A percentile compares a stretch with the other conserved stretches of the same genome.
These are phyloP conservation scores for Dimargaris cristalligena DNA, from an alignment of 192 early-diverging fungal genomes.

Conservation along the genomic window DNA sequence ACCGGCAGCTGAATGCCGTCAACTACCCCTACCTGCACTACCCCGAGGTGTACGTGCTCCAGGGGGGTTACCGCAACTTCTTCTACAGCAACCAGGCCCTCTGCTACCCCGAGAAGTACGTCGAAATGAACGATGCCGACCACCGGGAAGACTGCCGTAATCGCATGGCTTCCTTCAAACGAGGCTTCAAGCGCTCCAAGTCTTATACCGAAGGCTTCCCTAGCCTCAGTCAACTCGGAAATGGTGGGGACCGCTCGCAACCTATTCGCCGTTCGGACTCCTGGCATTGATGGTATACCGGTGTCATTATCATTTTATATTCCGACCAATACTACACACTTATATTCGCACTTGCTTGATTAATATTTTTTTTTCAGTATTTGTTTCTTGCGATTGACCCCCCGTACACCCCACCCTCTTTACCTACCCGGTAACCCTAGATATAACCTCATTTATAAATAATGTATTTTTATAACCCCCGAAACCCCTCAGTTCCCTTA, in stretches of 20 bases:
- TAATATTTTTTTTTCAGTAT: background rate
- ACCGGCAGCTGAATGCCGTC: constrained; percentile 49
- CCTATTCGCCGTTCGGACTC: background rate
- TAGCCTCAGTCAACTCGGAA: background rate
- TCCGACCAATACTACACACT: background rate
- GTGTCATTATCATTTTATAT: background rate
- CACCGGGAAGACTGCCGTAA: constrained; percentile 33
- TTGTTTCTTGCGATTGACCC: too few species aligned
- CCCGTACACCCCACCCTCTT: too few species aligned
- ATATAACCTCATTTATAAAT: background rate
- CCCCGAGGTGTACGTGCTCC: constrained; percentile 70
- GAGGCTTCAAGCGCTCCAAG: constrained; percentile 35
- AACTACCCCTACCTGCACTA: constrained; percentile 63
- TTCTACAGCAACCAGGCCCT: constrained; percentile 34
- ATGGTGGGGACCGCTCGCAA: background rate
- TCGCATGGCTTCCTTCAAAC: constrained; percentile 30
- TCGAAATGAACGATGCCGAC: constrained; percentile 59
- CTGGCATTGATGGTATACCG: background rate
- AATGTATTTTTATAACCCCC: too few species aligned
- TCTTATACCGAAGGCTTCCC: constrained; percentile 22
- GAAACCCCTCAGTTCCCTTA: too few species aligned
- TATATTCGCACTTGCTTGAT: background rate
- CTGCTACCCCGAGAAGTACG: constrained; percentile 59
- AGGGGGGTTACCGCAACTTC: constrained; percentile 71
- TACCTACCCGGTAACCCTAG: background rate